Evolutionary conservation across 371 early-diverging fungal genomes (phyloP).

Genomic region (Parasitella parasitica): DNA sequence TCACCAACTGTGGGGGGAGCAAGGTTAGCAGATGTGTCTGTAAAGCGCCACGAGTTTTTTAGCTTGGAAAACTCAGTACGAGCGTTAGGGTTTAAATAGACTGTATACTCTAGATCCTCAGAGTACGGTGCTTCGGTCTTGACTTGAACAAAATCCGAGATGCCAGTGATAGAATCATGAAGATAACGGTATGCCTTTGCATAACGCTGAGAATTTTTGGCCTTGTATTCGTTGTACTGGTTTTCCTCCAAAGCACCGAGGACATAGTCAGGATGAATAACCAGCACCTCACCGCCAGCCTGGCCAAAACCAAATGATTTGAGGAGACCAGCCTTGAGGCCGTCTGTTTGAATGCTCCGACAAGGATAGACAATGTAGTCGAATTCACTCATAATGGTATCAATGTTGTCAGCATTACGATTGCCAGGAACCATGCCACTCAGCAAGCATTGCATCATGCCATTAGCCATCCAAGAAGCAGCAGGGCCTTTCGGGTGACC

Average conservation of each 20-base stretch:
- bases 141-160: conserved; percentile 83
- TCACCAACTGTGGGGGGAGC: conserved; percentile 44
- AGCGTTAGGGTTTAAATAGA: conserved; percentile 91
- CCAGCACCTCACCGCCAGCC: conserved; percentile 90
- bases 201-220: conserved; percentile 74
- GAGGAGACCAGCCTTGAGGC: conserved; percentile 91
- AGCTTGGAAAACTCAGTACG: conserved; percentile 81
- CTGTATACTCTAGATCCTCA: conserved; percentile 76
- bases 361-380: conserved; percentile 88
- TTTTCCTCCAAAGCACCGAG: conserved; percentile 75
- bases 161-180: conserved; percentile 89
- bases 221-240: conserved; percentile 74
- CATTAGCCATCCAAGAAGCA: conserved; percentile 97
- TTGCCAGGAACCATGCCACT: conserved; percentile 94
- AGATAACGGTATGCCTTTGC: conserved; percentile 88
- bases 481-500: conserved; percentile 98
- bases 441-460: conserved; percentile 84
- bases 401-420: conserved; percentile 95
- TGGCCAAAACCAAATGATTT: conserved; percentile 98
- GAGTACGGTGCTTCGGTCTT: conserved; percentile 90
- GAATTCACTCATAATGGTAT: conserved; percentile 74
- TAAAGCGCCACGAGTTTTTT: conserved; percentile 75
- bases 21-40: conserved; percentile 47
- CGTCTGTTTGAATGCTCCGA: conserved; percentile 87
- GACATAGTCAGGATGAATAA: conserved; percentile 92